Evolutionary conservation across 441 rosid species (phyloP), one percentile per base, ranked within the genome.

Genomic region (Theobroma grandiflorum): DNA sequence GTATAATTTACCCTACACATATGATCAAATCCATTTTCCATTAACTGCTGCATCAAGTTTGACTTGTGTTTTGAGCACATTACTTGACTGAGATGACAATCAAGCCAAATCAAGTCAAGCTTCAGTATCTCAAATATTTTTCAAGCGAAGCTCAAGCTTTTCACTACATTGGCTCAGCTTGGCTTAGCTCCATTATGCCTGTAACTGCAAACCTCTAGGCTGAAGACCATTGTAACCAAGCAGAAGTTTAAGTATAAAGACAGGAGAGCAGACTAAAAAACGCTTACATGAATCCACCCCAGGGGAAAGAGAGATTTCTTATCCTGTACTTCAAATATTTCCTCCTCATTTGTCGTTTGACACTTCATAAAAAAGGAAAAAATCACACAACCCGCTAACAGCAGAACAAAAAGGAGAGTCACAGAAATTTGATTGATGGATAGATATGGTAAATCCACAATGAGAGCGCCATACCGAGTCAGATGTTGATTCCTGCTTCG

Each of bases 251-350:
- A 72, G 5, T 38, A 52, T 47, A 26, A 72, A n/a, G 49, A n/a
- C 38, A 76, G 38, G 9, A 4, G 53, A 43, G 43, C 16, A 75
- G 33, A 66, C 43, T 49, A 43, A 31, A 40, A 22, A 42, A 26
- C 62, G 86, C 98, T 90, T 84, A 97, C 99, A 89, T 97, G 99
- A 88, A 97, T 97, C 99, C 99, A 97, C 66, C 99, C 99, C 38
- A 97, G 95, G 66, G 98, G 97, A 74, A 97, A 95, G 83, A 97
- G 97, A 76, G 98, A 95, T 83, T 63, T 92, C 74, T 88, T 95
- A 86, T 95, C 99, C 85, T 97, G 99, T 78, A 88, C 98, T 89
- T 95, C 99, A 87, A 97, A 97, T 88, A 95, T 95, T 77, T 97
- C 99, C 82, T 97, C 99, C 87, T 97, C 99, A 83, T 95, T 94